Conservation (phyloP, 495 filamentous ascomycete species). For the Haplographium delicatum region DNA sequence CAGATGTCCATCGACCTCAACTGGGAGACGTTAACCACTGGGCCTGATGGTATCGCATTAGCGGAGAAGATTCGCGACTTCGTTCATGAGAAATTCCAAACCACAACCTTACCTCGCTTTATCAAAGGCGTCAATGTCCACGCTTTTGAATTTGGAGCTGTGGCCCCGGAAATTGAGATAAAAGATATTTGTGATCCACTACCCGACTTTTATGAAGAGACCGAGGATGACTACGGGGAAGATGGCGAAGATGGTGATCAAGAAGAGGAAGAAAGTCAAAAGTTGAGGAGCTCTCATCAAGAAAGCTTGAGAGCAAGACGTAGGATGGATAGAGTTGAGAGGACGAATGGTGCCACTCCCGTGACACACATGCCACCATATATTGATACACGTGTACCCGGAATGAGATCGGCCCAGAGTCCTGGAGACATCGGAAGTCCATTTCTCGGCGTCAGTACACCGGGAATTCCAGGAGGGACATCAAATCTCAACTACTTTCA, state of each 20-base stretch:
- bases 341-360: slow-evolving; percentile 11
- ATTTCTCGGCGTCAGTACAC: slow-evolving; percentile 62
- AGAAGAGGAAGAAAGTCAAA: slow-evolving; percentile 33
- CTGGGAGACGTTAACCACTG: slow-evolving; percentile 89
- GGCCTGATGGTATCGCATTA: slow-evolving; percentile 75
- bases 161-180: slow-evolving; percentile 79
- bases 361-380: slow-evolving; percentile 15
- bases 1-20: slow-evolving; percentile 94
- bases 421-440: slow-evolving; percentile 52
- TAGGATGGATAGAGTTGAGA: slow-evolving; percentile 32
- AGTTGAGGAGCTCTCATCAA: slow-evolving; percentile 26
- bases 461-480: slow-evolving; percentile 77
- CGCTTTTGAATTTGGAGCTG: slow-evolving; percentile 83
- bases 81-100: slow-evolving; percentile 92
- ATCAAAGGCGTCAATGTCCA: slow-evolving; percentile 95
- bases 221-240: slow-evolving; percentile 48
- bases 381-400: slow-evolving; percentile 21
- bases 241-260: slow-evolving; percentile 35
- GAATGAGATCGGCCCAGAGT: slow-evolving; percentile 22
- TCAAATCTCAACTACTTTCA: slow-evolving; percentile 92
- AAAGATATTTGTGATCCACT: slow-evolving; percentile 96
- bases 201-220: slow-evolving; percentile 93
- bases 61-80: slow-evolving; percentile 85
- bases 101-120: slow-evolving; percentile 83
- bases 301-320: slow-evolving; percentile 40